Evolutionary conservation across 2,329 filamentous ascomycete species (phyloP).

Genomic region (Aspergillus alliaceus): DNA sequence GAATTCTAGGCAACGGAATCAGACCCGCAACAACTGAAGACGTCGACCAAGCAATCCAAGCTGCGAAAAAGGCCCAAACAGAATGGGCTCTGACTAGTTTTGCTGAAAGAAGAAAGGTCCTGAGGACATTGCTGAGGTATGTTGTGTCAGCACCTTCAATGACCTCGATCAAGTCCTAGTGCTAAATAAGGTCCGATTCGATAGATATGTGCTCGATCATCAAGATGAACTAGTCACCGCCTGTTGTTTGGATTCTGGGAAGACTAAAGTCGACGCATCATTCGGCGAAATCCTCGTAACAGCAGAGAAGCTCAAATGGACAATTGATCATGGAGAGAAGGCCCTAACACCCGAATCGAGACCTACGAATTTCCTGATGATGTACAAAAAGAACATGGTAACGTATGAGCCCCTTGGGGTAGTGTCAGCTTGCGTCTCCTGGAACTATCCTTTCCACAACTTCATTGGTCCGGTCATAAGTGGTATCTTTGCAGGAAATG

Average conservation of each 20-base stretch:
- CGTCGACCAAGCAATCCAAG: slow-evolving; percentile 76
- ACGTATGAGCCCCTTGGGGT: slow-evolving; percentile 90
- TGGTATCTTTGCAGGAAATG: slow-evolving; percentile 86
- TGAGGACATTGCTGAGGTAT: slow-evolving; percentile 73
- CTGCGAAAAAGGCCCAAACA: slow-evolving; percentile 71
- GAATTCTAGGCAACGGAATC: slow-evolving; percentile 65
- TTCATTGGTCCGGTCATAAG: slow-evolving; percentile 88
- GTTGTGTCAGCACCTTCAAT: slow-evolving; percentile 6
- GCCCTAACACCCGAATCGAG: slow-evolving; percentile 70
- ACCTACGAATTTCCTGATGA: slow-evolving; percentile 89
- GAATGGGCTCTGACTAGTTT: slow-evolving; percentile 80
- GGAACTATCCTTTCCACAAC: slow-evolving; percentile 98
- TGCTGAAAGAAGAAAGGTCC: slow-evolving; percentile 71
- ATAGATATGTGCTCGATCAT: slow-evolving; percentile 75
- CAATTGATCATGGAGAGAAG: slow-evolving; percentile 82
- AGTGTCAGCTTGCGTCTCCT: slow-evolving; percentile 87
- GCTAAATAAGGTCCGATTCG: neutral
- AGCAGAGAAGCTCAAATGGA: slow-evolving; percentile 92
- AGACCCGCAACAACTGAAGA: slow-evolving; percentile 73
- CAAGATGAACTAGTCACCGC: slow-evolving; percentile 82
- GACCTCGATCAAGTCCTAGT: neutral
- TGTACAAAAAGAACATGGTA: slow-evolving; percentile 91
- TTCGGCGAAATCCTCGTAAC: slow-evolving; percentile 95
- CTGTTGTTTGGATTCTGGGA: slow-evolving; percentile 89
- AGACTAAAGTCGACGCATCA: slow-evolving; percentile 91